Evolutionary conservation across 1,284 basidiomycete genomes (phyloP), one percentile per base, ranked within the genome.

Genomic region (Sporisorium graminicola): DNA sequence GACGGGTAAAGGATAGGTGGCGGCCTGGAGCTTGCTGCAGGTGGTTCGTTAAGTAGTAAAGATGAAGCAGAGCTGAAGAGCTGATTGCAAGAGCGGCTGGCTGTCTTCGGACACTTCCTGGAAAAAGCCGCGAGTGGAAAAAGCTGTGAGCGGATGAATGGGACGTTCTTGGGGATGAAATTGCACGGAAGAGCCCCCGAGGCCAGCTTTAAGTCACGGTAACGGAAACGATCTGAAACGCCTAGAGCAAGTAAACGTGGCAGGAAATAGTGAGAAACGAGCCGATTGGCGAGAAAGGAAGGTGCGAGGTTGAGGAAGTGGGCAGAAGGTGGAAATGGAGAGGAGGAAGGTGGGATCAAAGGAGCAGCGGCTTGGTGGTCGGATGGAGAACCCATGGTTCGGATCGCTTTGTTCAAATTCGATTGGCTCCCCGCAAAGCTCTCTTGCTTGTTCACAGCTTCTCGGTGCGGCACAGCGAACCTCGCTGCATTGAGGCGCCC

Each of bases 91-190:
- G 29, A 13, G 49, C 29, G 49, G 4, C 4, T 13, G 27, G 9
- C n/a, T 31, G 49, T 5, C 29, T 31, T 50, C 49, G 29, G 49
- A 50, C 49, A 31, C 49, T 50, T 50, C 49, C 22, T n/a, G 10
- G 18, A 18, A 27, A 50, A 50, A 29, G 49, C 27, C 20, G 49
- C 49, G 49, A 50, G 29, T 29, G 16, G n/a, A n/a, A n/a, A n/a
- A 20, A 20, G 31, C 18, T 18, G 26, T 27, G 47, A n/a, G n/a
- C n/a, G n/a, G n/a, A n/a, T n/a, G n/a, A n/a, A n/a, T n/a, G 49
- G n/a, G 29, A 43, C 40, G 40, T 20, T n/a, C n/a, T 20, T 20
- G n/a, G n/a, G 40, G 10, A 43, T 43, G n/a, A 20, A 9, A 20
- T 43, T n/a, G n/a, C n/a, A 13, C 20, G n/a, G 37, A 2, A 40